phyloP scores from a whole-genome alignment of 2,329 filamentous ascomycete species.

The Alternaria sp. region DNA sequence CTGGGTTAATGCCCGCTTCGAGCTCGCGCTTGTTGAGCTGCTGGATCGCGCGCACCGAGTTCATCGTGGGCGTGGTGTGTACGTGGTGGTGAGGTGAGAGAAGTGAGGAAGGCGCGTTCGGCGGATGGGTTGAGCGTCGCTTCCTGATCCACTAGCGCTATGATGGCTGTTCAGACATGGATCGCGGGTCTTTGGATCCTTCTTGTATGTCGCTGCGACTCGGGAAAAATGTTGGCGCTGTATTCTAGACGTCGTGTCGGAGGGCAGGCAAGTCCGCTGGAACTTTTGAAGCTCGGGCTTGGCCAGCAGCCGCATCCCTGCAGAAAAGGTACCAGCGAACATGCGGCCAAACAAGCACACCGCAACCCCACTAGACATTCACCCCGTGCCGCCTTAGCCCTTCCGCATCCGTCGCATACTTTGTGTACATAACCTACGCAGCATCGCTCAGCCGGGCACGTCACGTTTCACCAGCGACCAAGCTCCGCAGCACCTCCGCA shows the following conservation, averaged over 20 bases:
- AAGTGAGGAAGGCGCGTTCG: conserved; percentile 12
- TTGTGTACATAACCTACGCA: not conserved
- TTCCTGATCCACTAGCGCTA: not conserved
- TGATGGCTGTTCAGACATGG: not conserved
- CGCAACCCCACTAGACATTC: conserved; percentile 25
- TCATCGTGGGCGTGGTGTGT: conserved; percentile 67
- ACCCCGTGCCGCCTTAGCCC: conserved; percentile 17
- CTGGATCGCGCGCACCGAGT: conserved; percentile 90
- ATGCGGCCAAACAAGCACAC: conserved; percentile 28
- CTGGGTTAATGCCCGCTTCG: conserved; percentile 81
- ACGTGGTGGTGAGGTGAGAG: not conserved
- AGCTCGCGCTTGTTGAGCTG: conserved; percentile 94
- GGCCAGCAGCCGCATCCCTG: conserved; percentile 36
- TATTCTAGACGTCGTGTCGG: not conserved
- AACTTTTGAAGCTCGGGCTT: conserved; percentile 39
- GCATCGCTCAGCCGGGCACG: not conserved
- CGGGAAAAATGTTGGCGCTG: not conserved
- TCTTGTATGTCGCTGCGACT: not conserved
- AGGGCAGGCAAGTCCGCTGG: conserved; percentile 3
- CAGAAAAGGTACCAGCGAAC: conserved; percentile 34
- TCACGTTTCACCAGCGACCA: conserved; percentile 7
- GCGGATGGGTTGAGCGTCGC: not conserved
- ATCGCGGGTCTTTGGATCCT: not conserved
- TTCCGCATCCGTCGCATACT: conserved; percentile 2
- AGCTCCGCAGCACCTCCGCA: conserved; percentile 36